Conservation (phyloP, 106 monocot species). For the Allium fistulosum region DNA sequence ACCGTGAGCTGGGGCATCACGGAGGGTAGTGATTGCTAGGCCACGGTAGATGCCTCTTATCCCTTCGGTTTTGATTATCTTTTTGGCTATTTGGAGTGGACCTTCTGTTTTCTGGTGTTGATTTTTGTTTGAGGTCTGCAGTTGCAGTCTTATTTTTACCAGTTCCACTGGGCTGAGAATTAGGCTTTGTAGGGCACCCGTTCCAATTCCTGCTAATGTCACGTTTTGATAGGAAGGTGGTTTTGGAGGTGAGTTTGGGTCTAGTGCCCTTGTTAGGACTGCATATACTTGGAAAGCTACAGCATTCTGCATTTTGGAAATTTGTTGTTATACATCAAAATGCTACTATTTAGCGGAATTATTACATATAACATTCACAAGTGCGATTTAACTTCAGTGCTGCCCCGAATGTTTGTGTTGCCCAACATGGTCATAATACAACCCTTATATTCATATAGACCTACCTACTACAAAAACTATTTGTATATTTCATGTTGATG, state of each 20-base stretch:
- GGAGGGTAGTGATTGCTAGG: conserved; percentile 55
- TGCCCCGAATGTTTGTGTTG: too few relatives aligned
- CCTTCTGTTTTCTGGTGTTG: conserved; percentile 15
- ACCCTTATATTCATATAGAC: too few relatives aligned
- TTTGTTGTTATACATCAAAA: too few relatives aligned
- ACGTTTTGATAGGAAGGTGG: conserved; percentile 71
- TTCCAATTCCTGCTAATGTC: conserved; percentile 66
- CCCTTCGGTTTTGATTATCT: conserved; percentile 50
- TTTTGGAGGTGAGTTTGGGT: conserved; percentile 21
- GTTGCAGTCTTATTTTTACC: conserved; percentile 77
- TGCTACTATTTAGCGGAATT: too few relatives aligned
- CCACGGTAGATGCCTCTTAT: conserved; percentile 75
- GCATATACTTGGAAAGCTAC: conserved; percentile 91
- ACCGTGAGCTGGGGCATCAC: conserved; percentile 82
- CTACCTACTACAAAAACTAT: too few relatives aligned
- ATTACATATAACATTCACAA: too few relatives aligned
- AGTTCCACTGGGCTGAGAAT: conserved; percentile 84
- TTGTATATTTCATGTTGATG: too few relatives aligned
- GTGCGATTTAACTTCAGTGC: too few relatives aligned
- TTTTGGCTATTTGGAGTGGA: conserved; percentile 50
- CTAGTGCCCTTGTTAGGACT: conserved; percentile 49
- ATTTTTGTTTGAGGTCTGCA: conserved; percentile 21
- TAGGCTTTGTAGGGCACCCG: conserved; percentile 73
- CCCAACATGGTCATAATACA: too few relatives aligned
- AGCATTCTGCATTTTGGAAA: conserved; percentile 57